phyloP scores from a whole-genome alignment of 140 eudicot species.

The Senecio squalidus region DNA sequence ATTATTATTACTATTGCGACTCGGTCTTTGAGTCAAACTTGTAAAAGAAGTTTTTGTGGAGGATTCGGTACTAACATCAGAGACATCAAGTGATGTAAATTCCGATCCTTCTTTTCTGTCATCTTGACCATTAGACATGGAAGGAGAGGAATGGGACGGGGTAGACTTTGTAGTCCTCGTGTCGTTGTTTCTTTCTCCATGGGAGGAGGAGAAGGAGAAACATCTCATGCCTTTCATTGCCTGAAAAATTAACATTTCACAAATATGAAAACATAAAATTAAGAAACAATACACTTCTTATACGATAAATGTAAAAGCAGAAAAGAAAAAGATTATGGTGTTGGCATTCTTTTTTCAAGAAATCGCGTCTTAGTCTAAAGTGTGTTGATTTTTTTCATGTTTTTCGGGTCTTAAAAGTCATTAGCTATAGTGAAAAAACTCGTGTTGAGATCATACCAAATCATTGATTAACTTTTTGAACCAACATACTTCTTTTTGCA shows the following conservation, averaged over 20 bases:
- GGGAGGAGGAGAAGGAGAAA: conserved; percentile 44
- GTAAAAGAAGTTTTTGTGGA: conserved; percentile 44
- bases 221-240: conserved; percentile 58
- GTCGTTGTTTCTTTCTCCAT: conserved; percentile 35
- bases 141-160: conserved; percentile 47
- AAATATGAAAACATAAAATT: neutral
- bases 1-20: conserved; percentile 39
- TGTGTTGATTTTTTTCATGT: too few relatives aligned
- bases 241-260: conserved; percentile 6
- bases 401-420: too few relatives aligned
- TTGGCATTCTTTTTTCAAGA: too few relatives aligned
- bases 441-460: too few relatives aligned
- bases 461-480: too few relatives aligned
- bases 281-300: too few relatives aligned
- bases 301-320: too few relatives aligned
- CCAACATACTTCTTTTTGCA: too few relatives aligned
- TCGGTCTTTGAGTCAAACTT: conserved; percentile 46
- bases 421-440: too few relatives aligned
- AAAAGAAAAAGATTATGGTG: too few relatives aligned
- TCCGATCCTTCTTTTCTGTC: conserved; percentile 50
- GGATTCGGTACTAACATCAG: conserved; percentile 57
- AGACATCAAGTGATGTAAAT: conserved; percentile 43
- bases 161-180: conserved; percentile 43
- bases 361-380: too few relatives aligned
- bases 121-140: conserved; percentile 37